Evolutionary conservation across 2,329 filamentous ascomycete genomes (phyloP).

Genomic region (Emericellopsis cladophorae): DNA sequence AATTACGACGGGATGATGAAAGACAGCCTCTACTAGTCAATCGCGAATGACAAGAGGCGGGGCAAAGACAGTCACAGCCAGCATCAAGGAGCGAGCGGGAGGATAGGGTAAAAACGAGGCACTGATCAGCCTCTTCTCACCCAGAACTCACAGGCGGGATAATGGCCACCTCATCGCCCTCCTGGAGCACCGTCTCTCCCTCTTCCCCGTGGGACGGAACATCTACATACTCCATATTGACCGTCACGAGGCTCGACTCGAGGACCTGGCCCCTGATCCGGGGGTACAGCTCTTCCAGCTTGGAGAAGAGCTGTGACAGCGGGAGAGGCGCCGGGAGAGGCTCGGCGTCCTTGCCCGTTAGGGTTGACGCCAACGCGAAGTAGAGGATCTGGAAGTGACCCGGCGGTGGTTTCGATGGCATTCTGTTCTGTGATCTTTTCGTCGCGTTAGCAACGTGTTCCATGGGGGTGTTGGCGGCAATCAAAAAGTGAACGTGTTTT

Average conservation of each 20-base stretch:
- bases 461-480: background rate
- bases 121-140: constrained; percentile 22
- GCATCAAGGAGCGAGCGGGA: background rate
- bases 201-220: constrained; percentile 33
- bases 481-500: constrained; percentile 3
- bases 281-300: constrained; percentile 55
- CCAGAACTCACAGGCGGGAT: constrained; percentile 84
- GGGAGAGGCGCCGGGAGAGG: constrained; percentile 52
- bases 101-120: background rate
- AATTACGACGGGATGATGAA: constrained; percentile 12
- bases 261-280: constrained; percentile 60
- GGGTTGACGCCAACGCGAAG: constrained; percentile 64
- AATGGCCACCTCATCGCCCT: constrained; percentile 74
- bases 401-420: constrained; percentile 30
- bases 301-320: constrained; percentile 48
- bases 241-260: constrained; percentile 60
- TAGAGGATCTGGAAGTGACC: constrained; percentile 73
- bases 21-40: constrained; percentile 14
- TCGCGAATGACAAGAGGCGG: background rate
- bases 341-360: constrained; percentile 57
- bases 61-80: background rate
- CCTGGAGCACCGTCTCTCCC: constrained; percentile 39
- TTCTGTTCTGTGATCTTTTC: background rate
- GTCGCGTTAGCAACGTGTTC: constrained; percentile 9
- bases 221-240: constrained; percentile 76